These are phyloP conservation scores for Vaccinium vitisidaea DNA, from an alignment of 148 eudicot genomes.

Conservation along the genomic window DNA sequence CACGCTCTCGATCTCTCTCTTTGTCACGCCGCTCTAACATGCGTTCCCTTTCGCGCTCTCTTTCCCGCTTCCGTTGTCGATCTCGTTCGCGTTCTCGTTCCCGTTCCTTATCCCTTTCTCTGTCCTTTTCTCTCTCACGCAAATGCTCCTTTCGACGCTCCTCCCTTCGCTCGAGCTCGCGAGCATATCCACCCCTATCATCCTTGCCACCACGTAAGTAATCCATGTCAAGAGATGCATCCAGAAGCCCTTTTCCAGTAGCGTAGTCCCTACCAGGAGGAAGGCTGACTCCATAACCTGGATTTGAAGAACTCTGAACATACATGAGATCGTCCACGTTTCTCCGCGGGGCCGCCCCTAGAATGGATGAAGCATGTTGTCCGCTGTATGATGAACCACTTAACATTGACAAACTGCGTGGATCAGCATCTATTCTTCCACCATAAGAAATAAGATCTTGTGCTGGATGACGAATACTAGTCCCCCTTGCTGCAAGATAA, in stretches of 20 bases:
- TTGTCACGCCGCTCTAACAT: conserved; percentile 51
- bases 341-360: conserved; percentile 89
- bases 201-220: conserved; percentile 62
- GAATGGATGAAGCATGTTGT: conserved; percentile 77
- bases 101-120: conserved; percentile 61
- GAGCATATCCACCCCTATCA: conserved; percentile 49
- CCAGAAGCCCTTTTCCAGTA: conserved; percentile 80
- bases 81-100: conserved; percentile 57
- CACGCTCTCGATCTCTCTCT: conserved; percentile 67
- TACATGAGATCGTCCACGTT: conserved; percentile 60
- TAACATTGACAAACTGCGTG: conserved; percentile 48
- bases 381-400: conserved; percentile 62
- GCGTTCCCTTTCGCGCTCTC: conserved; percentile 44
- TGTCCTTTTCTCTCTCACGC: conserved; percentile 64
- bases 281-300: conserved; percentile 96
- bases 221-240: conserved; percentile 59
- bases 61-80: conserved; percentile 43
- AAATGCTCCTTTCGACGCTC: conserved; percentile 65
- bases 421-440: conserved; percentile 72
- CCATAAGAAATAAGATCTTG: conserved; percentile 73
- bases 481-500: conserved; percentile 78
- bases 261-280: conserved; percentile 99
- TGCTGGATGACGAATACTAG: conserved; percentile 58
- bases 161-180: conserved; percentile 70
- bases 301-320: conserved; percentile 68